Conservation (phyloP, 2,329 filamentous ascomycete genomes). For the Fusarium buxicola region DNA sequence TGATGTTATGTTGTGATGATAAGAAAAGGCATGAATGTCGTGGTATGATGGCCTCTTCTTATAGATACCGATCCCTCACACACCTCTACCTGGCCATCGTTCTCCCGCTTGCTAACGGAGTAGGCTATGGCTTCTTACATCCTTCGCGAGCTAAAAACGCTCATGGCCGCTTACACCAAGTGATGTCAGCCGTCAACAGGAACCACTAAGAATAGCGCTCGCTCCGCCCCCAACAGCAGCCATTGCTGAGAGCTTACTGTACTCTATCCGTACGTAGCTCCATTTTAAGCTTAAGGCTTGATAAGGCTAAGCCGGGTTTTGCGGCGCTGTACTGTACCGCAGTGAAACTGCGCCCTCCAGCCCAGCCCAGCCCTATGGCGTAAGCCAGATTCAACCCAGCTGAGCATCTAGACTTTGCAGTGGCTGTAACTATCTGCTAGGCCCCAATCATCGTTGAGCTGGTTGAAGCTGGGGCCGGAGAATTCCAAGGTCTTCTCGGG, state of each 20-base stretch:
- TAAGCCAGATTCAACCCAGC: not conserved
- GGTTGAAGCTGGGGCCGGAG: not conserved
- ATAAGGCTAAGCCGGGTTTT: slow-evolving; percentile 6
- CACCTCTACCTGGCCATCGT: not conserved
- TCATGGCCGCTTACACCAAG: slow-evolving; percentile 13
- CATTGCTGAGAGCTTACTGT: slow-evolving; percentile 1
- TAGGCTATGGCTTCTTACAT: slow-evolving; percentile 28
- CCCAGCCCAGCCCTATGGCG: slow-evolving; percentile 1
- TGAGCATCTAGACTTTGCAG: not conserved
- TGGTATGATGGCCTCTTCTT: slow-evolving; percentile 7
- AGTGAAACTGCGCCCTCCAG: slow-evolving; percentile 8
- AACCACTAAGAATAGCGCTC: slow-evolving; percentile 11
- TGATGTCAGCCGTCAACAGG: slow-evolving; percentile 17
- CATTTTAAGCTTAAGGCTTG: slow-evolving; percentile 35
- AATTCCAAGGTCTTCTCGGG: not conserved
- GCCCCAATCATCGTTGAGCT: not conserved
- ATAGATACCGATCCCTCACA: slow-evolving; percentile 8
- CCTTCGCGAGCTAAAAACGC: slow-evolving; percentile 9
- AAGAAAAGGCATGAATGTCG: slow-evolving; percentile 12
- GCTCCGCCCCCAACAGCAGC: slow-evolving; percentile 22
- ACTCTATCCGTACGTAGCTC: no score
- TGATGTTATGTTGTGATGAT: slow-evolving; percentile 34
- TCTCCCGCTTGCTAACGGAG: slow-evolving; percentile 26
- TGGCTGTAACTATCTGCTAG: not conserved
- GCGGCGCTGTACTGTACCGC: not conserved